Base-by-base conservation (phyloP, 305 asterid genomes). In the Fraxinus baroniana region DNA sequence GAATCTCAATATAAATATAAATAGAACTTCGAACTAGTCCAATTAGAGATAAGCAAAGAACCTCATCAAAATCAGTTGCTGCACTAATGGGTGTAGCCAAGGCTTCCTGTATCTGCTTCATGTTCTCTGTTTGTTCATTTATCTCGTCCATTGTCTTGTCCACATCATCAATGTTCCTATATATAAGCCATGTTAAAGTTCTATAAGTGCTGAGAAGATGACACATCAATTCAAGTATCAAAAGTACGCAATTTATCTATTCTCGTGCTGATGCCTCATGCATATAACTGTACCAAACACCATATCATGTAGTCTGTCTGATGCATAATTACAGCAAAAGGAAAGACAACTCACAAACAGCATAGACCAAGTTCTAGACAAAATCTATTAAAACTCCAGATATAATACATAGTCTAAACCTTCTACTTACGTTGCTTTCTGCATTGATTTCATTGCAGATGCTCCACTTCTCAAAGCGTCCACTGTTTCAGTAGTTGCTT, bases 71-170 rank as follows among this genome's bases (percentile, higher is more conserved):
- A 36, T 87, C 89, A 49, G 88, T 87, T 13, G 85, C 86, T 80
- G 89, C 85, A 46, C 88, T 85, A 74, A 86, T 78, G 7, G 92
- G 90, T 37, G 90, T 24, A 64, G 88, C 70, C 82, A 89, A 77
- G 76, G 89, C 89, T 80, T 87, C 90, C 86, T 89, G 92, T 18
- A 89, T 86, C 66, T 86, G 86, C 66, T 86, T 89, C 92, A 89
- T 87, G 64, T 85, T 87, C 78, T 89, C 88, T 1, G 89, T 86
- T 81, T 89, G 90, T 79, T 89, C 92, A 68, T 87, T 89, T 76
- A 89, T 89, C 81, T 89, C 92, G 77, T 89, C 90, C 92, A 89
- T 89, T 55, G 92, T 89, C 87, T 89, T 87, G 84, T 89, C 92
- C 49, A 89, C 90, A 18, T 89, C 92, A 78, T 85, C 89, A 84